Evolutionary conservation across 805 yeast genomes (phyloP), one percentile per base, ranked within the genome.

Genomic region (Blastobotrys parvus): DNA sequence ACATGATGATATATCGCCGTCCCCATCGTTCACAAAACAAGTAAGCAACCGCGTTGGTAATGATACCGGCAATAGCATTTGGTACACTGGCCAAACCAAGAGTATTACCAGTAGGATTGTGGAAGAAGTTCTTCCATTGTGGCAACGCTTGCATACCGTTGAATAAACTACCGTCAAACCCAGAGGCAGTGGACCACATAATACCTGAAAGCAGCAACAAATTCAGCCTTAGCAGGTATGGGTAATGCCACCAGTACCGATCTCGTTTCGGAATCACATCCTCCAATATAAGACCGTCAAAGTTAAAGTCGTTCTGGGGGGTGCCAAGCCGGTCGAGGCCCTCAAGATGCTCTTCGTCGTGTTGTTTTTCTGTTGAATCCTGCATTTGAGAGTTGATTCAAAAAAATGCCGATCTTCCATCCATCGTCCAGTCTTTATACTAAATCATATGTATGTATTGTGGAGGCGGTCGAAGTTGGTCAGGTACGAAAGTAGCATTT

Each of bases 21-120:
- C 90, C 89, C 38, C 64, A 55, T 33, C 45, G 59, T 50, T 78
- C 84, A 60, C 85, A 86, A 45, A 67, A 59, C 45, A 67, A 66
- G n/a, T 77, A 78, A 38, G 74, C 65, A 23, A 80, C 56, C 6
- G 86, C 82, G 49, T 88, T 86, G 49, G 72, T 68, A 68, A 82
- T 76, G 62, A 86, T 79, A 38, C 89, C 92, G 36, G 47, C 39
- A 79, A 54, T 36, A 30, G 25, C 23, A 17, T 43, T 44, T 72
- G 70, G 46, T 3, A 50, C 52, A 30, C 27, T 45, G 16, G 45
- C 13, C 11, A 45, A 23, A 15, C 47, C 46, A 10, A 44, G 44
- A 15, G 25, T 42, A 7, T 42, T 40, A 2, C 46, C 43, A 18
- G 43, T 40, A 35, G 52, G 48, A 35, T 27, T 19, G 29, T 46